phyloP scores from a whole-genome alignment of 2,329 filamentous ascomycete genomes.

The Hymenoscyphus occultus region DNA sequence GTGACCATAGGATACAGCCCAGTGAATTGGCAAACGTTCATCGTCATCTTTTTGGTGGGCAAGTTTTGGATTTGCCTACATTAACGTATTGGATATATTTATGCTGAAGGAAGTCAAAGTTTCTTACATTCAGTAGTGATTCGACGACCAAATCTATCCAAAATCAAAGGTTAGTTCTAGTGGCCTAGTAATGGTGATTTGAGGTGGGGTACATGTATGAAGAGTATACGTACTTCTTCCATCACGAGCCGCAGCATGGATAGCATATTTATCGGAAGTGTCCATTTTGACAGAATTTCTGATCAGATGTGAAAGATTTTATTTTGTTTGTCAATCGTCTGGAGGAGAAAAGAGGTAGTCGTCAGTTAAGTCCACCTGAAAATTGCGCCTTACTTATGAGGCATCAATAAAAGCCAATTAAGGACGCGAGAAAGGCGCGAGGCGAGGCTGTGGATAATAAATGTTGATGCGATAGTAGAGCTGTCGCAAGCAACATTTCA shows the following conservation, averaged over 20 bases:
- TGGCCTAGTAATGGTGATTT: not conserved
- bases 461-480: not conserved
- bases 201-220: conserved; percentile 5
- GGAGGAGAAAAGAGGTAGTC: conserved; percentile 9
- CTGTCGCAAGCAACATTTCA: not conserved
- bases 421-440: conserved; percentile 13
- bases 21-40: conserved; percentile 87
- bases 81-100: conserved; percentile 11
- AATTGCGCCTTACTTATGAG: conserved; percentile 13
- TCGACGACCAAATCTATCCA: conserved; percentile 65
- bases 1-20: conserved; percentile 84
- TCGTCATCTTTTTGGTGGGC: conserved; percentile 74
- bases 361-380: conserved; percentile 16
- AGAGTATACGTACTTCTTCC: conserved; percentile 63
- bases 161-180: conserved; percentile 17
- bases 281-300: conserved; percentile 26
- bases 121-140: conserved; percentile 64
- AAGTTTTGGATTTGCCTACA: conserved; percentile 74
- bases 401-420: conserved; percentile 9
- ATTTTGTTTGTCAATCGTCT: not conserved
- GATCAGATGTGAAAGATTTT: conserved; percentile 4
- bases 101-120: conserved; percentile 8
- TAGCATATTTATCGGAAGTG: conserved; percentile 65
- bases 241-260: conserved; percentile 84
- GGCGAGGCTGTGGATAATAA: conserved; percentile 20